phyloP scores from a whole-genome alignment of 1,139 yeast genomes.

The Zhuliangozyma parablackwelliae region DNA sequence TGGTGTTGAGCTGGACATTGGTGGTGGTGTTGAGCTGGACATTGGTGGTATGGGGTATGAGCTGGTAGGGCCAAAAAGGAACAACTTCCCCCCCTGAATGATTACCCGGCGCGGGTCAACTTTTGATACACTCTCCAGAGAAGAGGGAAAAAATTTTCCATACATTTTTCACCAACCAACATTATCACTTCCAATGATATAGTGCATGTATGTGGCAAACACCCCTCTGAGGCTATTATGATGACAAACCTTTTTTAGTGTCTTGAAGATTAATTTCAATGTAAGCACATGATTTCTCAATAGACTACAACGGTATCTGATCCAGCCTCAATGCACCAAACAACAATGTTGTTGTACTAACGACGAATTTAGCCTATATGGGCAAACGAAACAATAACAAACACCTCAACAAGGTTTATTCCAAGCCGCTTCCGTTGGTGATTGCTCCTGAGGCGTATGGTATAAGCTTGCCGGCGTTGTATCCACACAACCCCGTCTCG shows the following conservation, averaged over 20 bases:
- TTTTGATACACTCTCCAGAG: no score
- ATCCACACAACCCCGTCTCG: slow-evolving; percentile 57
- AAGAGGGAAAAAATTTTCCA: no score
- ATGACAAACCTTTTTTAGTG: slow-evolving; percentile 21
- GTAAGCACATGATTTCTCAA: slow-evolving; percentile 81
- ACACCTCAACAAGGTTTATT: slow-evolving; percentile 31
- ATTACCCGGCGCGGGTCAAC: no score
- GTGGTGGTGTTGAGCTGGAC: no score
- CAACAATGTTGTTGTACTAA: slow-evolving; percentile 6
- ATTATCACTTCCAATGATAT: background rate
- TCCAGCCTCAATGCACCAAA: slow-evolving; percentile 1
- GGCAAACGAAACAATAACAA: slow-evolving; percentile 14
- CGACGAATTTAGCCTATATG: slow-evolving; percentile 9
- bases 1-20: no score
- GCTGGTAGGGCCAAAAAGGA: no score
- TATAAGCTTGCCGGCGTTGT: slow-evolving; percentile 37
- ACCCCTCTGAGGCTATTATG: slow-evolving; percentile 28
- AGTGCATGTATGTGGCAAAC: slow-evolving; percentile 2
- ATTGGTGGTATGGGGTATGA: no score
- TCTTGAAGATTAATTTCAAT: slow-evolving; percentile 53
- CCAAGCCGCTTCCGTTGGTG: slow-evolving; percentile 47
- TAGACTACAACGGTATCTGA: slow-evolving; percentile 99
- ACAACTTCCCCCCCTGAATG: no score
- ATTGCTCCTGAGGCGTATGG: slow-evolving; percentile 33
- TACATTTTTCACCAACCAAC: no score